Evolutionary conservation across 2,329 filamentous ascomycete species (phyloP).

Genomic region (Fusarium sp.): DNA sequence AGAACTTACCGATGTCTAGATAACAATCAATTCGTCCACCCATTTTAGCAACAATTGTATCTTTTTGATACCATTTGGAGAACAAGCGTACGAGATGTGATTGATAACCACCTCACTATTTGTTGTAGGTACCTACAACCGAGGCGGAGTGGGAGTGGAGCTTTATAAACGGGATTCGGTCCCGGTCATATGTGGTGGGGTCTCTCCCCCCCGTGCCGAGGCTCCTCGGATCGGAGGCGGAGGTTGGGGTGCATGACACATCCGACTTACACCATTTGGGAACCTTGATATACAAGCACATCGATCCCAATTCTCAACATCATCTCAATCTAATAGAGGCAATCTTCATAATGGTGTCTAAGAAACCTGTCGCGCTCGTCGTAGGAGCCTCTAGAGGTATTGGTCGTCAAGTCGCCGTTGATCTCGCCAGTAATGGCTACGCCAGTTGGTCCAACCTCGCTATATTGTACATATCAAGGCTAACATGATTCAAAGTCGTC

Average conservation of each 20-base stretch:
- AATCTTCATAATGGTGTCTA: constrained; percentile 29
- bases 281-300: constrained; percentile 1
- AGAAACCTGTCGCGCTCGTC: constrained; percentile 72
- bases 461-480: background rate
- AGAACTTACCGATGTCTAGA: constrained; percentile 69
- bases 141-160: background rate
- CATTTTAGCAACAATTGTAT: constrained; percentile 54
- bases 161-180: constrained; percentile 4
- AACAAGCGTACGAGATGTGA: background rate
- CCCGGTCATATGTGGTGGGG: constrained; percentile 29
- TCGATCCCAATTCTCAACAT: background rate
- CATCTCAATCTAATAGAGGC: background rate
- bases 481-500: constrained; percentile 62
- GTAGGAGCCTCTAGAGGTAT: constrained; percentile 84
- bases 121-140: background rate
- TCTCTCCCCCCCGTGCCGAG: background rate
- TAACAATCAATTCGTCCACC: constrained; percentile 72
- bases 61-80: background rate
- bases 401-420: constrained; percentile 82
- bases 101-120: no score
- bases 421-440: constrained; percentile 78
- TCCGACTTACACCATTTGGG: background rate
- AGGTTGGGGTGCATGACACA: background rate
- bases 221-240: background rate
- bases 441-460: constrained; percentile 61